A percentile compares a stretch with the other conserved stretches of the same genome.
These are phyloP conservation scores for Tarenaya hassleriana DNA, from an alignment of 345 rosid species.

Conservation along the genomic window DNA sequence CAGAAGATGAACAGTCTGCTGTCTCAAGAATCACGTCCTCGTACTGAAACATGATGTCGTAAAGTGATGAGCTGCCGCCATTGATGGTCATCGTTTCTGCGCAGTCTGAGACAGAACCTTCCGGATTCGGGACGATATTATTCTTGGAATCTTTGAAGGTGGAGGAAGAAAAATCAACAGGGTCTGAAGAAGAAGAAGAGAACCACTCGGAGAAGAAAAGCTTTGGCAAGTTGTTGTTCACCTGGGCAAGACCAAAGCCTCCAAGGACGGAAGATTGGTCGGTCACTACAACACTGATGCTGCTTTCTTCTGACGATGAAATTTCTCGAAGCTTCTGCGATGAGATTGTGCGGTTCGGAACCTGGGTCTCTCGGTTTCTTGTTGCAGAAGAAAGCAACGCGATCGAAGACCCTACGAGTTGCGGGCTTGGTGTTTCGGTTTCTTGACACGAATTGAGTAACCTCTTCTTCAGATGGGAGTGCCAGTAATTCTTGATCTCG, in stretches of 20 bases:
- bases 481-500: constrained; percentile 93
- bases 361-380: constrained; percentile 24
- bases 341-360: too few relatives aligned
- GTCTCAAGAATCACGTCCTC: constrained; percentile 40
- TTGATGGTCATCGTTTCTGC: constrained; percentile 15
- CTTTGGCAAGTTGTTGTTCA: constrained; percentile 45
- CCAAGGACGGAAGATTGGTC: too few relatives aligned
- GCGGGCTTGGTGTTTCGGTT: too few relatives aligned
- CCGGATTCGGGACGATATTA: constrained; percentile 23
- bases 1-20: constrained; percentile 31
- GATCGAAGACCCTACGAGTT: too few relatives aligned
- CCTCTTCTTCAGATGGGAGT: constrained; percentile 73
- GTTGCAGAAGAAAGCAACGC: too few relatives aligned
- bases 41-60: constrained; percentile 42
- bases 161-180: constrained; percentile 19
- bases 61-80: constrained; percentile 22
- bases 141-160: constrained; percentile 18
- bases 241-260: too few relatives aligned
- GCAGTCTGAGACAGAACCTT: constrained; percentile 2
- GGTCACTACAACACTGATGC: too few relatives aligned
- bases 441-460: too few relatives aligned
- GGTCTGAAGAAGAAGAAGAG: constrained; percentile 35
- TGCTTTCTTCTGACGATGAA: constrained; percentile 22
- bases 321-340: constrained; percentile 18
- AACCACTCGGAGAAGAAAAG: constrained; percentile 77